A percentile compares a stretch with the other conserved stretches of the same genome.
phyloP scores from a whole-genome alignment of 805 yeast genomes.

The Myxozyma neotropica region DNA sequence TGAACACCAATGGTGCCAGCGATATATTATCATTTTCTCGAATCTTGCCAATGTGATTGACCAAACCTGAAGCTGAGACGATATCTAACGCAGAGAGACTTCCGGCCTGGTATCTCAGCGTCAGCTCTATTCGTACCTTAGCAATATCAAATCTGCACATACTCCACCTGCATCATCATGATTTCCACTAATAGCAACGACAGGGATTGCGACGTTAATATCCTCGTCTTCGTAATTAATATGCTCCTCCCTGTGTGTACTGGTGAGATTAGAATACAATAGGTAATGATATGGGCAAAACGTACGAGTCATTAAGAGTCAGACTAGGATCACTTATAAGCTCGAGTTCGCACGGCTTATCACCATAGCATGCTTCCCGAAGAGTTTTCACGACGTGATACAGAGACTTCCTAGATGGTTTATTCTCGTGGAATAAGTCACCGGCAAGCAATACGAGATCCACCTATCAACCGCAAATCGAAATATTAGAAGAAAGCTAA shows the following conservation, averaged over 20 bases:
- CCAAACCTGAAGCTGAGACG: slow-evolving; percentile 73
- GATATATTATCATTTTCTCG: slow-evolving; percentile 72
- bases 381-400: slow-evolving; percentile 77
- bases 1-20: slow-evolving; percentile 74
- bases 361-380: slow-evolving; percentile 75
- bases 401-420: slow-evolving; percentile 83
- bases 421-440: slow-evolving; percentile 86
- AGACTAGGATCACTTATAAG: slow-evolving; percentile 74
- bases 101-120: slow-evolving; percentile 29
- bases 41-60: slow-evolving; percentile 89
- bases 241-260: slow-evolving; percentile 51
- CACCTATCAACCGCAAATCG: slow-evolving; percentile 38
- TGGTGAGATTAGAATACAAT: neutral
- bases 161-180: slow-evolving; percentile 97
- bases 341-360: slow-evolving; percentile 83
- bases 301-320: slow-evolving; percentile 55
- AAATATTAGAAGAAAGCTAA: too few relatives aligned
- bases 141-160: slow-evolving; percentile 44
- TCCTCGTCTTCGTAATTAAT: slow-evolving; percentile 92
- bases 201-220: slow-evolving; percentile 82
- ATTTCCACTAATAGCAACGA: slow-evolving; percentile 91
- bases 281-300: neutral
- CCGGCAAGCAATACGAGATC: slow-evolving; percentile 93
- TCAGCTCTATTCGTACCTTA: too few relatives aligned
- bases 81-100: slow-evolving; percentile 84